phyloP scores from a whole-genome alignment of 371 early-diverging fungal genomes.

The Mortierella sp. region DNA sequence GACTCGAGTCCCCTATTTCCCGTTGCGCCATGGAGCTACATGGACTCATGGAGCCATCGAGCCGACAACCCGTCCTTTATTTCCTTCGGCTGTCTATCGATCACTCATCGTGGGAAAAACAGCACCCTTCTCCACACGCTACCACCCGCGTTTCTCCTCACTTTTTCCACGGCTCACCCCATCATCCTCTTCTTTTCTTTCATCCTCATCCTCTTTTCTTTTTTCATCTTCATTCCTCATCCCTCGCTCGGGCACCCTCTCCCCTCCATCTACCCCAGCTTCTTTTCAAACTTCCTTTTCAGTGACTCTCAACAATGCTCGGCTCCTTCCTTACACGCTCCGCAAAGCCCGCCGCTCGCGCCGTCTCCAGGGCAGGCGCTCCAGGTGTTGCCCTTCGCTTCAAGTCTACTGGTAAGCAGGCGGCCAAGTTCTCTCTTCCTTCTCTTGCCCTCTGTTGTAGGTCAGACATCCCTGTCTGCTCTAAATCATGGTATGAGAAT shows the following conservation, averaged over 20 bases:
- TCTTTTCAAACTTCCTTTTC: not conserved
- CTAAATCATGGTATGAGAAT: too few relatives aligned
- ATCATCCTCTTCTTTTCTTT: not conserved
- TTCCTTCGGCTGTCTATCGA: too few relatives aligned
- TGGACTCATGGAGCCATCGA: too few relatives aligned
- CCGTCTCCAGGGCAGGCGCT: slow-evolving; percentile 33
- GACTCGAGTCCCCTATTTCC: too few relatives aligned
- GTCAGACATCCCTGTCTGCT: too few relatives aligned
- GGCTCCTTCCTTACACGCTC: slow-evolving; percentile 55
- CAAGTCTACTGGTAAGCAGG: slow-evolving; percentile 48
- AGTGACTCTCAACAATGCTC: slow-evolving; percentile 13
- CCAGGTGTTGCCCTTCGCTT: slow-evolving; percentile 56
- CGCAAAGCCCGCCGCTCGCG: slow-evolving; percentile 46
- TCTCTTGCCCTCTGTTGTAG: not conserved
- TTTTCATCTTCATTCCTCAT: slow-evolving; percentile 16
- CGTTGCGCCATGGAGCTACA: too few relatives aligned
- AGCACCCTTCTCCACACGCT: slow-evolving; percentile 45
- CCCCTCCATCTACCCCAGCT: slow-evolving; percentile 5
- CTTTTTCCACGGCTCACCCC: slow-evolving; percentile 11
- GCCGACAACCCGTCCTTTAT: too few relatives aligned
- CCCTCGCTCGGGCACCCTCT: slow-evolving; percentile 23
- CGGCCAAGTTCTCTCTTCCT: not conserved
- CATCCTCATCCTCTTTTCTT: not conserved
- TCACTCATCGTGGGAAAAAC: slow-evolving; percentile 44
- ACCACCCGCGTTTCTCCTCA: slow-evolving; percentile 27